Evolutionary conservation across 257 asterid species (phyloP).

Genomic region (Rubia yunnanensis): DNA sequence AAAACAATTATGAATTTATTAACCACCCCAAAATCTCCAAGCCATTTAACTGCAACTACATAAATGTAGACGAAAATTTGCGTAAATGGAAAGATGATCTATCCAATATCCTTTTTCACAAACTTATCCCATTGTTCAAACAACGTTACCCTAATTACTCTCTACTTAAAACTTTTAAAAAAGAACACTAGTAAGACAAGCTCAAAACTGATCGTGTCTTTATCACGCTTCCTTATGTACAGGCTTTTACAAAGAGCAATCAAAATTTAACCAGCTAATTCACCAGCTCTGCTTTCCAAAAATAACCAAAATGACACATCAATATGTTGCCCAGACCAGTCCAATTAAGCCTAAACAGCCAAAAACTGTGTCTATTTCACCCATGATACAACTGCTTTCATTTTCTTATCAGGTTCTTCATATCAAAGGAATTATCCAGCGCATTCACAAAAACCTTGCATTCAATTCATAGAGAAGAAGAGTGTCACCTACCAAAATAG

Average conservation of each 20-base stretch:
- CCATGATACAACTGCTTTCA: neutral
- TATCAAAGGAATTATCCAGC: neutral
- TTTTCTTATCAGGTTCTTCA: neutral
- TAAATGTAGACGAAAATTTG: neutral
- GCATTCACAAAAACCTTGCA: neutral
- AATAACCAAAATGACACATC: neutral
- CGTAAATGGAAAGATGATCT: neutral
- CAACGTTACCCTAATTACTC: neutral
- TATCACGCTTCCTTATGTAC: neutral
- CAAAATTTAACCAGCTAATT: neutral
- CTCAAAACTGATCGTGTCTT: neutral
- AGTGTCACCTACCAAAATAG: neutral
- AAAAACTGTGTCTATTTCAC: neutral
- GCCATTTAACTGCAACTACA: neutral
- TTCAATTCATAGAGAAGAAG: neutral
- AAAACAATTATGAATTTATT: too few species aligned
- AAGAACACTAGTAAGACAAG: neutral
- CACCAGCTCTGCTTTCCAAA: neutral
- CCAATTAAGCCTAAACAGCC: neutral
- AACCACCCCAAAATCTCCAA: neutral
- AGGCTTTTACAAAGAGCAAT: neutral
- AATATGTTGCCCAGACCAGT: neutral
- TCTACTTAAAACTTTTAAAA: too few species aligned
- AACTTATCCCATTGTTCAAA: neutral
- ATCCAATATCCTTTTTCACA: neutral